Evolutionary conservation across 208 protist genomes (phyloP).

Genomic region (Acanthamoeba castellanii): DNA sequence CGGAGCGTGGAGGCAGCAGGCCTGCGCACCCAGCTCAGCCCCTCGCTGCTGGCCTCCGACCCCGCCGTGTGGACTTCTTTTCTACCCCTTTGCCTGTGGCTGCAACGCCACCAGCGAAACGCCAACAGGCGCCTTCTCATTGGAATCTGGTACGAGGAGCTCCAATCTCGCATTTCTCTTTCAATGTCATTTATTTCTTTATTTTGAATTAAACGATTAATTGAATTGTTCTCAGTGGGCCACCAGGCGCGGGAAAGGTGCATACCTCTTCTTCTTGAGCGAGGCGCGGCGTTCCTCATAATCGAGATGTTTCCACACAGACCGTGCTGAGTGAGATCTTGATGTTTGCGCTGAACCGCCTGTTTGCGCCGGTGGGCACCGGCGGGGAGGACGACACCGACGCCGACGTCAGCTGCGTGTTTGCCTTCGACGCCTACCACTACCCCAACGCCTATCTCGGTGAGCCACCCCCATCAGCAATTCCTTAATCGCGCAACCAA

Average conservation of each 20-base stretch:
- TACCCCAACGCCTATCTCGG: constrained; percentile 60
- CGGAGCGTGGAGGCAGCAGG: background rate
- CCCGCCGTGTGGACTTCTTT: background rate
- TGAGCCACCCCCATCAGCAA: background rate
- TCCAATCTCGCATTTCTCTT: too few relatives aligned
- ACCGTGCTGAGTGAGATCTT: constrained; percentile 44
- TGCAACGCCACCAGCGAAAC: background rate
- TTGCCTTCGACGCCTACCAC: constrained; percentile 51
- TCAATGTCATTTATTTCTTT: background rate
- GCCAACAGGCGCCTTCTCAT: background rate
- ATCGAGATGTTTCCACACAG: background rate
- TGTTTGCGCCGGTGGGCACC: background rate
- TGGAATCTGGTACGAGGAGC: background rate
- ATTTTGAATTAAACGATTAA: background rate
- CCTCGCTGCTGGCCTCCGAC: background rate
- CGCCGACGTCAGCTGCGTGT: constrained; percentile 34
- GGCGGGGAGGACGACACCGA: background rate
- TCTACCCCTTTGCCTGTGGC: background rate
- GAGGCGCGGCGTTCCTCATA: background rate
- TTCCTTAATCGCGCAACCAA: background rate
- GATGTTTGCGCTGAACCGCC: background rate
- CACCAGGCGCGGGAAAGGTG: background rate
- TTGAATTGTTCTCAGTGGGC: background rate
- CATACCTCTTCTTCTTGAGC: background rate
- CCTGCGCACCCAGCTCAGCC: background rate